Base-by-base conservation (phyloP, 176 grass and related monocot species). In the Ananas comosus region DNA sequence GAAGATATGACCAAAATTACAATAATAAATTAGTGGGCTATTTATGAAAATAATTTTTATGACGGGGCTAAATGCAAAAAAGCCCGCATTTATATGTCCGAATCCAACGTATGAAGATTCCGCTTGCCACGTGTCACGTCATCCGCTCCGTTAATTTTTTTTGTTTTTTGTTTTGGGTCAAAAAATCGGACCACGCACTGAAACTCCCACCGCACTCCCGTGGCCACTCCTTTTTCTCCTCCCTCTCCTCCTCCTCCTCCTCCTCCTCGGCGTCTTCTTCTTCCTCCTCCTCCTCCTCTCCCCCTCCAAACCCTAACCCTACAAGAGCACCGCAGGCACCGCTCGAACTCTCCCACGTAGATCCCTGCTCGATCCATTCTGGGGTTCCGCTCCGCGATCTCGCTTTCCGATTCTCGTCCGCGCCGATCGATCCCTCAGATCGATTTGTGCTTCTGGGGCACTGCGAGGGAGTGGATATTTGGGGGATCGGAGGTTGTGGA, bases 281-380 rank as follows among this genome's bases (percentile, higher is more conserved):
- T 59, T 54, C 14, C 52, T 63, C 12, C 68, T 18, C 28, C 64
- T 12, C 21, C 64, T 65, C 21, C 64, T 65, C 64, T 28, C 24
- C 63, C 14, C 51, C 5, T 63, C 50, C 59, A 27, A 67, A 80
- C 78, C 78, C 78, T 80, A 80, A 80, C 78, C 69, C 70, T 67
- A 80, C 67, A 66, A 51, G 29, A 79, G 52, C 42, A 51, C 77
- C 56, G 6, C 56, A 2, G 8, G 47, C 42, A 79, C 64, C 66
- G 49, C 52, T 22, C 29, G 13, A 68, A 65, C 52, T 72, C 48
- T 72, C 68, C 42, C 68, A 18, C 23, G 11, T 8, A 11, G 6
- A 11, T 47, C 67, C 6, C 74, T 51, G 9, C 65, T 27, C 51
- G 18, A 50, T 68, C 76, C 49, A 51, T 63, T 33, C 64, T 14